Conservation (phyloP, 148 eudicot genomes). For the Rhododendron vialii region DNA sequence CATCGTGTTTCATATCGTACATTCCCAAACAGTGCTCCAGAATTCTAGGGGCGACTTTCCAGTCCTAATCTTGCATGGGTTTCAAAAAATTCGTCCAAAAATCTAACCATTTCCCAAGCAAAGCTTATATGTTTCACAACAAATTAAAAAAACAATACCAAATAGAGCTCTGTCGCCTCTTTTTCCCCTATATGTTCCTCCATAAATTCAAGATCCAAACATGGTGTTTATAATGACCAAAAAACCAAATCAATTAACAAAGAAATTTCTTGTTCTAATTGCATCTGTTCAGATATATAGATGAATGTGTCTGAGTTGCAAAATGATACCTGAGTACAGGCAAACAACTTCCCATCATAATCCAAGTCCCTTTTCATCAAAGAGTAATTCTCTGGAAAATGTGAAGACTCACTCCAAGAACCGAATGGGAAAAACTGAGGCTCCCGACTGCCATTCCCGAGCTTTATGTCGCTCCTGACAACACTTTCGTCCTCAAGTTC, state of each 20-base stretch:
- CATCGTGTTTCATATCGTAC: too few species aligned
- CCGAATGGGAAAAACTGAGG: constrained; percentile 32
- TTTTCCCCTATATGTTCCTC: background rate
- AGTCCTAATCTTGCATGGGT: too few species aligned
- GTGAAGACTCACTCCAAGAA: constrained; percentile 47
- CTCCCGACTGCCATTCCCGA: constrained; percentile 29
- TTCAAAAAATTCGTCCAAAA: too few species aligned
- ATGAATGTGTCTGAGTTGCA: background rate
- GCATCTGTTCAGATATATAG: background rate
- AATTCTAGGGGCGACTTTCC: too few species aligned
- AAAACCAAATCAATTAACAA: background rate
- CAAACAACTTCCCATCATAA: constrained; percentile 16
- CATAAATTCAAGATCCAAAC: background rate
- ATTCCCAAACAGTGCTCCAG: too few species aligned
- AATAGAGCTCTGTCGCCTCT: background rate
- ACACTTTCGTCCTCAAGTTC: constrained; percentile 42
- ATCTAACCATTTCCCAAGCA: background rate
- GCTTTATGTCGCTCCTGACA: constrained; percentile 25
- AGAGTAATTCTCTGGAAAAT: constrained; percentile 24
- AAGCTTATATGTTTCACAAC: too few species aligned
- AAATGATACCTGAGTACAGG: constrained; percentile 35
- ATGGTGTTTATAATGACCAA: background rate
- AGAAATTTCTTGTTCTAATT: background rate
- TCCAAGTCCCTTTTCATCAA: constrained; percentile 33
- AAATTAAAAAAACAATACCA: too few species aligned